Base-by-base conservation (phyloP, 1,284 basidiomycete genomes). In the Heliocybe sulcata region DNA sequence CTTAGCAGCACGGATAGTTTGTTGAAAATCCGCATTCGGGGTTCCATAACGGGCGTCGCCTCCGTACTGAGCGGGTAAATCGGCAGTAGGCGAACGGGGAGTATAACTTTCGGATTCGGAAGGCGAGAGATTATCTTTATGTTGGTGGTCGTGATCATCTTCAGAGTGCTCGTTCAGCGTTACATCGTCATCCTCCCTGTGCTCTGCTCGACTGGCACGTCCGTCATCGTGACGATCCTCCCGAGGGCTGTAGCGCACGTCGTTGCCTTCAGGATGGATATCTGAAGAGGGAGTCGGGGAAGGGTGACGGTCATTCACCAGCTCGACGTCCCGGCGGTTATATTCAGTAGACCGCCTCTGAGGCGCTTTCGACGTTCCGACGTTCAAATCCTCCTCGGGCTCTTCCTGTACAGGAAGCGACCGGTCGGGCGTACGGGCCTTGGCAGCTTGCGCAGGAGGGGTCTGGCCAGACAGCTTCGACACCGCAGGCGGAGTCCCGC, bases 331-430 rank as follows among this genome's bases (percentile, higher is more conserved):
- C 8, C 72, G 69, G 53, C 70, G 69, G 45, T 62, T 57, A 48
- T 65, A 62, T 25, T 63, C 60, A 51, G 64, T 70, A 19, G 42
- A 45, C 11, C 25, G 19, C 35, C 29, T 35, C 22, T 14, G 19
- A 45, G 52, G 35, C 49, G 35, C 14, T 26, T 47, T 53, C 35
- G 47, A 31, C 8, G 45, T 19, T 6, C 25, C 31, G 19, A 33
- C 57, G 57, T 14, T 57, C 55, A 49, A 53, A 56, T 45, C 84
- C 60, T 88, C 87, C 61, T 88, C 87, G 25, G 77, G 74, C 60
- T 90, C 87, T 64, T 90, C 87, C 66, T 90, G 87, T 2, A 90
- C 78, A 4, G 87, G 88, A 25, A 90, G 72, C 29, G 86, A 87
- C 49, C 83, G 77, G 65, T 87, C 87, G 1, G 86, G 82, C n/a